Evolutionary conservation across 257 asterid species (phyloP).

Genomic region (Asclepias syriaca): DNA sequence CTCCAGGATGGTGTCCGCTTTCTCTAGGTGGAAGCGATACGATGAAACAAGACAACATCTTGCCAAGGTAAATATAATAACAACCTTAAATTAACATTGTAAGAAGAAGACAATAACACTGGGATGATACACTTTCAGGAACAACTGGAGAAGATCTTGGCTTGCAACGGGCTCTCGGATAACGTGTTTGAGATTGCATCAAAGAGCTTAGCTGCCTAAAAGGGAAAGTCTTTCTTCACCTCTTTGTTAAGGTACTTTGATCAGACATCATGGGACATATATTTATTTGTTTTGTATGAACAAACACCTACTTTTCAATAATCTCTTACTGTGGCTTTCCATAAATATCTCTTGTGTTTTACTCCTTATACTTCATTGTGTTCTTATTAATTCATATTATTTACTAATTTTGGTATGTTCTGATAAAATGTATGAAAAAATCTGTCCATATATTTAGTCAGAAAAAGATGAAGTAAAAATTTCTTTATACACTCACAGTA

Average conservation of each 20-base stretch:
- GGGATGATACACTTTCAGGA: slow-evolving; percentile 35
- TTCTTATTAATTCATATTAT: too few relatives aligned
- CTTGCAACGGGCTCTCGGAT: slow-evolving; percentile 73
- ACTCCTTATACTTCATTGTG: too few relatives aligned
- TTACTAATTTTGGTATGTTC: too few relatives aligned
- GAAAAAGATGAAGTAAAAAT: too few relatives aligned
- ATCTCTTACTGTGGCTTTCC: too few relatives aligned
- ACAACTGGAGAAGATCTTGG: slow-evolving; percentile 79
- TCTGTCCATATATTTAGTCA: too few relatives aligned
- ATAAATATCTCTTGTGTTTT: too few relatives aligned
- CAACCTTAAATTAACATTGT: neutral
- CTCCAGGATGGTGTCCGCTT: slow-evolving; percentile 81
- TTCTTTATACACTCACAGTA: too few relatives aligned
- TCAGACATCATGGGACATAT: too few relatives aligned
- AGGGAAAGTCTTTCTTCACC: neutral
- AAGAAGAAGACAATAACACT: too few relatives aligned
- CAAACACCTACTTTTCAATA: too few relatives aligned
- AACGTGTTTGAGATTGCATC: slow-evolving; percentile 88
- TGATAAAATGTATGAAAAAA: too few relatives aligned
- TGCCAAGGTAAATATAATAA: slow-evolving; percentile 51
- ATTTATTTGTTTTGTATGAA: neutral
- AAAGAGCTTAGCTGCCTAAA: slow-evolving; percentile 77
- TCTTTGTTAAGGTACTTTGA: neutral
- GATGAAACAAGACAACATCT: slow-evolving; percentile 74
- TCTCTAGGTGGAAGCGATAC: slow-evolving; percentile 92